Evolutionary conservation across 23 red algal species (phyloP).

Genomic region (Gracilaria domingensis): DNA sequence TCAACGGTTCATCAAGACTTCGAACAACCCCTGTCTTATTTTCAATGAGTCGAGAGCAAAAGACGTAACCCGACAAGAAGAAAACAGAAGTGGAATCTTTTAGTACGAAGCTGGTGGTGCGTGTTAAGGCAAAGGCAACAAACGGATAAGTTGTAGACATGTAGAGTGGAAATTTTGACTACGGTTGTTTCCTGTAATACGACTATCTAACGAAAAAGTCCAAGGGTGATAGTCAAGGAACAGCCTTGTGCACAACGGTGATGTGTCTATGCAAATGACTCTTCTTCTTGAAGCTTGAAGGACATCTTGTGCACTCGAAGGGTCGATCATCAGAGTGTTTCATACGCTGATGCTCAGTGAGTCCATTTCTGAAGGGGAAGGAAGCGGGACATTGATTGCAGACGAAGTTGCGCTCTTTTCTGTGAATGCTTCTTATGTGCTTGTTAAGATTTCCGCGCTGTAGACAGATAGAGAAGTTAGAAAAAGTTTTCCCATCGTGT

Average conservation of each 20-base stretch:
- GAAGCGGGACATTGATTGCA: constrained; percentile 69
- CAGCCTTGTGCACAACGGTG: constrained; percentile 47
- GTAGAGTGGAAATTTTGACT: not conserved
- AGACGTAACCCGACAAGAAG: not conserved
- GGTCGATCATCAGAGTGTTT: constrained; percentile 65
- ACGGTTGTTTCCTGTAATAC: not conserved
- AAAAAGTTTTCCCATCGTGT: not conserved
- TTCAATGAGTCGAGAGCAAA: not conserved
- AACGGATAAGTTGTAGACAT: not conserved
- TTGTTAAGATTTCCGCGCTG: constrained; percentile 74
- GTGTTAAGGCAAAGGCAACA: not conserved
- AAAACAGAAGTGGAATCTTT: not conserved
- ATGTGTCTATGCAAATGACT: constrained; percentile 68
- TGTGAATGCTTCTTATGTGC: constrained; percentile 71
- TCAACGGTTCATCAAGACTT: not conserved
- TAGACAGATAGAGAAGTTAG: not conserved
- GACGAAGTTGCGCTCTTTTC: constrained; percentile 66
- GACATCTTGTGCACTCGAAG: constrained; percentile 48
- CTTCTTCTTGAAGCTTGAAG: constrained; percentile 74
- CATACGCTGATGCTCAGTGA: constrained; percentile 67
- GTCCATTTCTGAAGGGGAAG: constrained; percentile 77
- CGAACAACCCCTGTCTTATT: not conserved
- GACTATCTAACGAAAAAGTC: not conserved
- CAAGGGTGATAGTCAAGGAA: not conserved
- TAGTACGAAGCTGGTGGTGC: not conserved